A percentile compares a stretch with the other conserved stretches of the same genome.
phyloP scores from a whole-genome alignment of 2,329 filamentous ascomycete species.

The Aspergillus sp. region DNA sequence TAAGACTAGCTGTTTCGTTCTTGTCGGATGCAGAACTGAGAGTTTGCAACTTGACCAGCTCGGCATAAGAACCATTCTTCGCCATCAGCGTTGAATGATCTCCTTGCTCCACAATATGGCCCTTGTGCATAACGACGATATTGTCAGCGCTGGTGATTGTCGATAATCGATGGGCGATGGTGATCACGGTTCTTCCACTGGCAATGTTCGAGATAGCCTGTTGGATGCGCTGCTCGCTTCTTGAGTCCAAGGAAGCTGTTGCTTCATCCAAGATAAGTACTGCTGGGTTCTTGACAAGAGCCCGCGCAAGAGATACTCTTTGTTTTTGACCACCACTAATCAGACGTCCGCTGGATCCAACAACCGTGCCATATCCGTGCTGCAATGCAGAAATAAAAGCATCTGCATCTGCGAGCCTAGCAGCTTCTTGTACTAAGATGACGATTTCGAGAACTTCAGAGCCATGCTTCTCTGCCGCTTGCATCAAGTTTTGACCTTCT shows the following conservation, averaged over 20 bases:
- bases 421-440: conserved; percentile 59
- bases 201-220: conserved; percentile 76
- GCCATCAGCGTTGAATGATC: conserved; percentile 46
- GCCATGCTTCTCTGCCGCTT: conserved; percentile 51
- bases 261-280: conserved; percentile 88
- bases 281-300: conserved; percentile 79
- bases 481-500: conserved; percentile 54
- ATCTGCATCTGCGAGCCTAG: conserved; percentile 63
- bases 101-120: conserved; percentile 51
- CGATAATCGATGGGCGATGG: conserved; percentile 52
- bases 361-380: conserved; percentile 80
- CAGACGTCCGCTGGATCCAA: conserved; percentile 81
- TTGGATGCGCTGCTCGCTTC: conserved; percentile 85
- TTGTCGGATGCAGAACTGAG: conserved; percentile 54
- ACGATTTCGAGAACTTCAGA: conserved; percentile 57
- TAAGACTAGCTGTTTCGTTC: conserved; percentile 51
- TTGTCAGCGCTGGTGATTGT: conserved; percentile 51
- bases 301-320: conserved; percentile 82
- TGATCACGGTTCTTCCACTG: conserved; percentile 50
- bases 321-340: conserved; percentile 93
- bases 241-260: conserved; percentile 84
- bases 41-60: conserved; percentile 57
- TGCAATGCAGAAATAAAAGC: conserved; percentile 73
- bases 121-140: conserved; percentile 51
- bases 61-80: conserved; percentile 44